Percentiles rank a stretch among this genome's conserved stretches.
Conservation (phyloP, 352 stramenopile species). For the Phytophthora pseudosyringae region DNA sequence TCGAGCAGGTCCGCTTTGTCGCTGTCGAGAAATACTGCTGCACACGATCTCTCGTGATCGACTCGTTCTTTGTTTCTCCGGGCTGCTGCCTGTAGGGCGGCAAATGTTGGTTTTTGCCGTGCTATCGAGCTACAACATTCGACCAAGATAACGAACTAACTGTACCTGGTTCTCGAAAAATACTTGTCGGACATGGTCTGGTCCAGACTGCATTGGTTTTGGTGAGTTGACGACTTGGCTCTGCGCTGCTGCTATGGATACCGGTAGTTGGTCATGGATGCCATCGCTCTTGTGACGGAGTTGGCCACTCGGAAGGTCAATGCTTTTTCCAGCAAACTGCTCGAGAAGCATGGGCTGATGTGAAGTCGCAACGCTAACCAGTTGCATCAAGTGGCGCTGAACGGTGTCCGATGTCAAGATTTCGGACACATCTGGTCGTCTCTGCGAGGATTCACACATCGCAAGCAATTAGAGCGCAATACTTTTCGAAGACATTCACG, state of each 20-base stretch:
- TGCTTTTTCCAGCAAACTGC: conserved; percentile 19
- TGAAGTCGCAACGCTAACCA: conserved; percentile 39
- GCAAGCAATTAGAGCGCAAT: background rate
- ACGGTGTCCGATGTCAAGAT: conserved; percentile 37
- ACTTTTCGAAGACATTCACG: background rate
- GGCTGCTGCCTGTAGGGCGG: conserved; percentile 48
- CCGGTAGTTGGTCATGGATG: background rate
- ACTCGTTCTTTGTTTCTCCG: conserved; percentile 60
- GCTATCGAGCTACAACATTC: background rate
- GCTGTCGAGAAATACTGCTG: conserved; percentile 35
- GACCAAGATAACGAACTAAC: background rate
- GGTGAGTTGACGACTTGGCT: background rate
- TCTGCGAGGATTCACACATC: conserved; percentile 15
- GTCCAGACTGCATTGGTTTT: background rate
- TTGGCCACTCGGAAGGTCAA: background rate
- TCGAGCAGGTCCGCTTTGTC: background rate
- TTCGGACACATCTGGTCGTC: conserved; percentile 28
- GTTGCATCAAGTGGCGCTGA: conserved; percentile 37
- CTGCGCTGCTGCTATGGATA: background rate
- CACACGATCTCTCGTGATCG: conserved; percentile 42
- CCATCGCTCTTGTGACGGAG: background rate
- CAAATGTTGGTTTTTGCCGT: background rate
- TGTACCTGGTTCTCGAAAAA: conserved; percentile 76
- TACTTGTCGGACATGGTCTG: conserved; percentile 40
- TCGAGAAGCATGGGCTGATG: conserved; percentile 40